Base-by-base conservation (phyloP, 352 stramenopile genomes). In the Globisporangium carolinianum region DNA sequence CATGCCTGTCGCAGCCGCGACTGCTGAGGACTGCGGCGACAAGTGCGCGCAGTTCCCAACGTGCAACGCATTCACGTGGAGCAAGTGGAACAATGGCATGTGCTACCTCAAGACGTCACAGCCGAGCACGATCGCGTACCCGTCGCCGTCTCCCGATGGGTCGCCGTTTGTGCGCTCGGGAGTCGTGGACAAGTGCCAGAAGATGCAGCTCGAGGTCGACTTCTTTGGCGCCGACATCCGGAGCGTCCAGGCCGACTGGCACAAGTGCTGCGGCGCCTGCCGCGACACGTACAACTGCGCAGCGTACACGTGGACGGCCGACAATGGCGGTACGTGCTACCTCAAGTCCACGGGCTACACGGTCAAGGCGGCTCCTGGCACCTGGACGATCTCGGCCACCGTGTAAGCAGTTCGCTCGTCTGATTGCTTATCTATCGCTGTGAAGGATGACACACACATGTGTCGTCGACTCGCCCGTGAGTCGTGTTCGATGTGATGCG, bases 41-140 rank as follows among this genome's bases (percentile, higher is more conserved):
- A 43, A 43, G 39, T 43, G 39, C 39, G 1, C 11, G 39, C 39
- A 43, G 39, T 43, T 43, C 39, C 7, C 7, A 8, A 8, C 47
- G 3, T 76, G 68, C 58, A 55, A 68, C 51, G 68, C 68, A 47
- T 76, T 62, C 60, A 73, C 65, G 7, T 73, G 62, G 58, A 43
- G 52, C 37, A 60, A 53, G 46, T 60, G 14, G 8, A 57, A 63
- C 24, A 54, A 55, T 17, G 68, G 63, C 36, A 57, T 56, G 43
- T 73, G 68, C 52, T 61, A 55, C 43, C 55, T 76, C 41, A 73
- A 76, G 63, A 69, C 18, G 47, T 35, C 32, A n/a, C 10, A 50
- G 10, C 48, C 53, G 6, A 12, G 14, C 3, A 15, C 35, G 4
- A 18, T 53, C 14, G 32, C 42, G 39, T 17, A 15, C 6, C 12